Conservation (phyloP, 2,329 filamentous ascomycete species). For the Pestalotiopsis sp. region DNA sequence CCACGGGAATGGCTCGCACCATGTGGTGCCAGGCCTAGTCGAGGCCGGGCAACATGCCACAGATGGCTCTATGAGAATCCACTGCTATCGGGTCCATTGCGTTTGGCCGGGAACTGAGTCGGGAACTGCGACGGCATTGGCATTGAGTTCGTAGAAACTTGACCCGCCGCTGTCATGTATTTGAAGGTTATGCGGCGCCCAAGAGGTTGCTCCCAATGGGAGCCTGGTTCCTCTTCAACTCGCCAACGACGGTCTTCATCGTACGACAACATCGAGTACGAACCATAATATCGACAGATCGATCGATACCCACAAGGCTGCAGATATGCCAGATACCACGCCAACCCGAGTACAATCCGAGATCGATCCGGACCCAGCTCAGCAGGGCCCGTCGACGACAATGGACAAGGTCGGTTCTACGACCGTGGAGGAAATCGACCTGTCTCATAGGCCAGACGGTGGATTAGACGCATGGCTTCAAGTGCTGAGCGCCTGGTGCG, state of each 20-base stretch:
- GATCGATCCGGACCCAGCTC: background rate
- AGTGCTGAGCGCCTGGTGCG: slow-evolving; percentile 44
- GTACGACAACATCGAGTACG: background rate
- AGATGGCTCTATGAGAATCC: slow-evolving; percentile 3
- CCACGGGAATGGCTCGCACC: slow-evolving; percentile 8
- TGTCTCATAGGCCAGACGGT: slow-evolving; percentile 16
- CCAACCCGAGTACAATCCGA: background rate
- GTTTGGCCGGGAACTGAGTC: background rate
- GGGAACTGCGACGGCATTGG: slow-evolving; percentile 10
- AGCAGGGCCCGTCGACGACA: background rate
- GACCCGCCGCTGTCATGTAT: slow-evolving; percentile 4
- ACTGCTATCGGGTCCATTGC: background rate
- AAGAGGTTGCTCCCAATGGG: background rate
- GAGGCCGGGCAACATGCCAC: background rate
- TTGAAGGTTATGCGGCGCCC: background rate
- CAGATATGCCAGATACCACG: background rate
- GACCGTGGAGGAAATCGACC: background rate
- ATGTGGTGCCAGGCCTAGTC: slow-evolving; percentile 1
- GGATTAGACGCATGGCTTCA: slow-evolving; percentile 45
- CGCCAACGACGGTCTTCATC: background rate
- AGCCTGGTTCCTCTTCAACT: background rate
- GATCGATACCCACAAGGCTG: background rate
- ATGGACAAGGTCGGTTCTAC: background rate
- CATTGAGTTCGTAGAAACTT: background rate
- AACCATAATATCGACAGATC: background rate